Percentiles rank a stretch among this genome's conserved stretches.
Evolutionary conservation across 371 early-diverging fungal genomes (phyloP).

Genomic region (Rhizomucor miehei): DNA sequence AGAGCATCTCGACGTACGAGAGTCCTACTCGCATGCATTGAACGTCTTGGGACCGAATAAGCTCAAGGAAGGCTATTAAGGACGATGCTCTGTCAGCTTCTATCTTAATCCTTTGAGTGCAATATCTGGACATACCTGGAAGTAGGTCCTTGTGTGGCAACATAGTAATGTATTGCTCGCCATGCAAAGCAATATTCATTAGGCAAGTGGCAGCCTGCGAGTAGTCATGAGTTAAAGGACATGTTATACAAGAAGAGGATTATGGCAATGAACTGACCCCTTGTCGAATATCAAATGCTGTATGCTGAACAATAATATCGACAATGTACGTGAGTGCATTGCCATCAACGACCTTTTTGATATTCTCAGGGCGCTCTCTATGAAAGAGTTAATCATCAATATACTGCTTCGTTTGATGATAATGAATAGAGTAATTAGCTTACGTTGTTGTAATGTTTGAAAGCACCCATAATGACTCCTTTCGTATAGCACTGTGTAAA

Average conservation of each 20-base stretch:
- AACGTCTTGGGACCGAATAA: conserved; percentile 48
- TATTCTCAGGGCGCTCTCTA: conserved; percentile 23
- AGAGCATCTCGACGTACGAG: conserved; percentile 43
- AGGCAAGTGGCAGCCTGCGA: conserved; percentile 59
- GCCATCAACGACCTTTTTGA: conserved; percentile 50
- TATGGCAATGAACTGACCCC: conserved; percentile 35
- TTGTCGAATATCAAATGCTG: conserved; percentile 64
- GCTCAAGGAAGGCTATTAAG: conserved; percentile 37
- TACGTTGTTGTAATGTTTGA: conserved; percentile 71
- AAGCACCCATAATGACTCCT: conserved; percentile 73
- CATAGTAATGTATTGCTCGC: conserved; percentile 38
- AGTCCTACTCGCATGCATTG: conserved; percentile 47
- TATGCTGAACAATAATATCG: conserved; percentile 43
- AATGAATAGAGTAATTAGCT: no score
- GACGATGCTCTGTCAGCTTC: background rate
- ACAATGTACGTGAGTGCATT: conserved; percentile 54
- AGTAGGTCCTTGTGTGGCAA: conserved; percentile 48
- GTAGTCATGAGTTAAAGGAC: no score
- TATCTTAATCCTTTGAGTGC: background rate
- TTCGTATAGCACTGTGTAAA: conserved; percentile 59
- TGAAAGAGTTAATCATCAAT: conserved; percentile 9
- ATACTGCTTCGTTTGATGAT: no score
- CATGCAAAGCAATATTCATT: conserved; percentile 51
- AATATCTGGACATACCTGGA: conserved; percentile 24
- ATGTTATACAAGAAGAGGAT: no score